Base-by-base conservation (phyloP, 768 basidiomycete genomes). In the Tylopilus felleus region DNA sequence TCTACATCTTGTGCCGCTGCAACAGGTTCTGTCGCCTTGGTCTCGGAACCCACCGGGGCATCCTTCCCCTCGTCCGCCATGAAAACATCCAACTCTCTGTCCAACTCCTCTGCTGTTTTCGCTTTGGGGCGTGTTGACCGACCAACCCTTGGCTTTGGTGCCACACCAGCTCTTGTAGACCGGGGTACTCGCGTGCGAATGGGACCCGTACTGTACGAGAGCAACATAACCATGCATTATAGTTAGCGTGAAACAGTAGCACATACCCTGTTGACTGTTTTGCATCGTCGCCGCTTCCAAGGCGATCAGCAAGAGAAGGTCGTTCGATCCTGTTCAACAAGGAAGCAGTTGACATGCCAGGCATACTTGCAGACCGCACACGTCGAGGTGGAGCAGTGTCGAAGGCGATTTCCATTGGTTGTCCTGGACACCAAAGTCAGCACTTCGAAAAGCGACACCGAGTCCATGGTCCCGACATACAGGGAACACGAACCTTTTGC, bases 81-180 rank as follows among this genome's bases (percentile, higher is more conserved):
- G 62, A 90, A 91, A 4, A 85, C 82, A 60, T 97, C 93, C 55
- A 97, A 68, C 71, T 97, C 93, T 68, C 80, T 85, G 69, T 97
- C 93, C 55, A 97, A 72, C 60, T 96, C 90, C 53, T 85, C 88
- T 8, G 82, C 88, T 2, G 88, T 88, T 71, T 90, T 84, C 4
- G 80, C 77, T 71, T 85, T 83, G 64, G 78, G 73, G 21, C 69
- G 69, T 13, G 56, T 53, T 23, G 66, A 55, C 59, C 73, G 65
- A 58, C 66, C 64, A 60, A 52, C 71, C 59, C 54, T 71, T 42
- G 65, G 57, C 60, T 54, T 62, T 5, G 58, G 59, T 21, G 57
- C 35, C 4, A 12, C 7, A 14, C 31, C 48, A 14, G 38, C 56
- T 52, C 61, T 64, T 22, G 57, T 38, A 10, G 63, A 43, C 38